Percentiles rank a stretch among this genome's conserved stretches.
Evolutionary conservation across 2,329 filamentous ascomycete species (phyloP).

Genomic region (Leptographium flavum): DNA sequence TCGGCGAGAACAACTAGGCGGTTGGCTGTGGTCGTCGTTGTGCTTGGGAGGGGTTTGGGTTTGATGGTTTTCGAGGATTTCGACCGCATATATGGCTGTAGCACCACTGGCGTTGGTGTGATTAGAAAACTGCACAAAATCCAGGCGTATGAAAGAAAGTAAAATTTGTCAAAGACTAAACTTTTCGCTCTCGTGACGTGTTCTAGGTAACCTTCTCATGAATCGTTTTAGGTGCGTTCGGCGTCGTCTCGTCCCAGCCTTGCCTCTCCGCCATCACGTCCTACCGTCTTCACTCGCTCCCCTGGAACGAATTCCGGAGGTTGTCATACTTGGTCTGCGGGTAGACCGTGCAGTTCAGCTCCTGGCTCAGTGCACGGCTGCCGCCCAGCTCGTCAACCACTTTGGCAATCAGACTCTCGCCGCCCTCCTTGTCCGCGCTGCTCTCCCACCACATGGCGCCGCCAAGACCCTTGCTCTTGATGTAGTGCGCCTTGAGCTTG

Average conservation of each 20-base stretch:
- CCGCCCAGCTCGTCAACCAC: conserved; percentile 48
- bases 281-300: too few relatives aligned
- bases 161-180: neutral
- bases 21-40: conserved; percentile 15
- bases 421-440: conserved; percentile 56
- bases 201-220: neutral
- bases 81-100: neutral
- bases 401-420: conserved; percentile 52
- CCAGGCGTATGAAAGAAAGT: neutral
- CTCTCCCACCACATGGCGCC: conserved; percentile 99
- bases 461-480: conserved; percentile 53
- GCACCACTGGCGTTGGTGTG: neutral
- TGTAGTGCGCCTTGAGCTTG: conserved; percentile 54
- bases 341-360: conserved; percentile 46
- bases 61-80: neutral
- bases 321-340: conserved; percentile 60
- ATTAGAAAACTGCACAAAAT: neutral
- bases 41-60: conserved; percentile 9
- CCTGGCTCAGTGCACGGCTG: conserved; percentile 29
- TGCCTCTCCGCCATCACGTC: too few relatives aligned
- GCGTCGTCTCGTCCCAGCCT: too few relatives aligned
- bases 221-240: too few relatives aligned
- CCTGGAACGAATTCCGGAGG: conserved; percentile 40
- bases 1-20: conserved; percentile 46
- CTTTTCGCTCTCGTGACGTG: neutral